Base-by-base conservation (phyloP, 768 basidiomycete species). In the Suillus hirtellus region DNA sequence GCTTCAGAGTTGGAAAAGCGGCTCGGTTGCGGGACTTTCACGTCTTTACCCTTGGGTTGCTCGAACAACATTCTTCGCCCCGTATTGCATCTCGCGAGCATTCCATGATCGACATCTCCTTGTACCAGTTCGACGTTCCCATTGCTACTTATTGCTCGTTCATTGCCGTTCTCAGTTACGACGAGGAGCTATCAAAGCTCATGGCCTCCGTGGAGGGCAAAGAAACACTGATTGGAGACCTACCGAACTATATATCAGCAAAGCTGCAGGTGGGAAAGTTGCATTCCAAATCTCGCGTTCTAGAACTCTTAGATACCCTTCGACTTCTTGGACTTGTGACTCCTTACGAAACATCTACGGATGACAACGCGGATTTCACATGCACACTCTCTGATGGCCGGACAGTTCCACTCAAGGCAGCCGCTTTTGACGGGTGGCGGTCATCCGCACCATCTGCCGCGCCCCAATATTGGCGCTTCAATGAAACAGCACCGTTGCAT, bases 1-100 rank as follows among this genome's bases (percentile, higher is more conserved):
- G 93, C 15, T 93, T 84, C 73, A 82, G 89, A 50, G 78, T 85
- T 15, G 92, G 89, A 15, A 87, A 86, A 68, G 81, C 82, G 37
- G 76, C 86, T 1, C 83, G 94, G 50, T 84, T 86, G 19, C 84
- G 86, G 34, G 80, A 85, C 63, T 75, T 93, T 1, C 90, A 94
- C 69, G 74, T 89, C 31, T 78, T 80, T 53, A 79, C 80, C 31
- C 76, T 89, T 38, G 71, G 76, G 27, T 76, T 80, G 6, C 78
- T 92, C 59, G 81, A 85, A 65, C 70, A 69, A 11, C 62, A 63
- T 1, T 64, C 73, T 31, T 83, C 82, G 17, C 63, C 76, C 2
- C 74, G 80, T 59, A 75, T 90, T 53, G 77, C 87, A 44, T 87
- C 86, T 1, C 74, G 68, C 17, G 78, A 83, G 46, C 75, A 85